Conservation (phyloP, 495 filamentous ascomycete species). For the Bryoglossum gracile region DNA sequence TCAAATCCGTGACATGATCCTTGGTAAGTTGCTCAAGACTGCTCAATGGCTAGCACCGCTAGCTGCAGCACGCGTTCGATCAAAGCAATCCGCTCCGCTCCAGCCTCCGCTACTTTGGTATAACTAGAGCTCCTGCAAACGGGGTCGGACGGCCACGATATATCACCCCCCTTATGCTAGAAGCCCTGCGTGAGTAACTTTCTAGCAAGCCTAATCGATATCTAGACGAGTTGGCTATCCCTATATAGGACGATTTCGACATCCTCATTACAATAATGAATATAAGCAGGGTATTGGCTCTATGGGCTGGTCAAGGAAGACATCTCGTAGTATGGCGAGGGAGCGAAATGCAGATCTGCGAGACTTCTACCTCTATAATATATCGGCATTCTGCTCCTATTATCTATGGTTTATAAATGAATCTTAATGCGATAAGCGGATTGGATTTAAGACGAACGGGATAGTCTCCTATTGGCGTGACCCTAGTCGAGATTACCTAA, state of each 20-base stretch:
- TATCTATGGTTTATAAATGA: conserved; percentile 32
- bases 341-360: conserved; percentile 30
- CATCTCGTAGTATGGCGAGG: conserved; percentile 23
- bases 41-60: conserved; percentile 4
- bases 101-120: conserved; percentile 29
- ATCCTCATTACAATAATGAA: conserved; percentile 18
- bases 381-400: conserved; percentile 28
- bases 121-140: conserved; percentile 26
- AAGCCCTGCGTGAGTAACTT: conserved; percentile 14
- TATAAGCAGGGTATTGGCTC: conserved; percentile 26
- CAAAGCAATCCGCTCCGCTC: conserved; percentile 22
- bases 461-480: conserved; percentile 29
- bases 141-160: conserved; percentile 17
- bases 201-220: conserved; percentile 13
- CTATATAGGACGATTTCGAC: conserved; percentile 28
- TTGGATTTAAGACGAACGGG: conserved; percentile 16
- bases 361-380: conserved; percentile 29
- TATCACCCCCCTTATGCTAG: conserved; percentile 26
- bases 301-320: conserved; percentile 28
- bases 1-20: conserved; percentile 7
- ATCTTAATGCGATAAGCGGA: conserved; percentile 17
- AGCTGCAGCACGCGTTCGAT: conserved; percentile 22
- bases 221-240: conserved; percentile 25
- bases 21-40: conserved; percentile 5
- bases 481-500: conserved; percentile 29